Evolutionary conservation across 1,284 basidiomycete species (phyloP).

Genomic region (Leccinum griseonigrum): DNA sequence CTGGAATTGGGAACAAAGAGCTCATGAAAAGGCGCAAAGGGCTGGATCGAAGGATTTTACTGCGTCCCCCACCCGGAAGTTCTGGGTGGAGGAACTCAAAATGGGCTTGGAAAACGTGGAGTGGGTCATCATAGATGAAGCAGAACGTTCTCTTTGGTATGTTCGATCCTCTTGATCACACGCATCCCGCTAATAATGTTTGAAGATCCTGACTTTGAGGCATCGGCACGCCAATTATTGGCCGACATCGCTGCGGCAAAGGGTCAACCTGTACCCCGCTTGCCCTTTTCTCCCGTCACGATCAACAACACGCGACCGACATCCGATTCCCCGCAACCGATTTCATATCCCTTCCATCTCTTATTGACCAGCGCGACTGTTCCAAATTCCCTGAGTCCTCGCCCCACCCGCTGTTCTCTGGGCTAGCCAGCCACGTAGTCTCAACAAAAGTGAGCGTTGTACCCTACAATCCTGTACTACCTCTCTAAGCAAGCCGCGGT

Average conservation of each 20-base stretch:
- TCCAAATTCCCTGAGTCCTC: no score
- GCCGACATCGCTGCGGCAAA: slow-evolving; percentile 67
- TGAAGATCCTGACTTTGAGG: slow-evolving; percentile 72
- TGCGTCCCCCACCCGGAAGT: slow-evolving; percentile 26
- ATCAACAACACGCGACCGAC: slow-evolving; percentile 13
- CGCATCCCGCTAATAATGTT: neutral
- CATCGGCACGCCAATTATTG: slow-evolving; percentile 62
- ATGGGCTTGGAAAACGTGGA: slow-evolving; percentile 66
- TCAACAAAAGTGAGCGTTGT: no score
- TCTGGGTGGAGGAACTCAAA: slow-evolving; percentile 44
- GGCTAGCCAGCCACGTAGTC: no score
- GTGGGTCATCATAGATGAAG: slow-evolving; percentile 88
- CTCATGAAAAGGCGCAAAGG: slow-evolving; percentile 25
- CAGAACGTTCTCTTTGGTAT: slow-evolving; percentile 85
- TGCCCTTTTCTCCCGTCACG: slow-evolving; percentile 21
- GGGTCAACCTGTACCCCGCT: slow-evolving; percentile 43
- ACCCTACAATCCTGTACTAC: no score
- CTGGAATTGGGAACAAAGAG: slow-evolving; percentile 54
- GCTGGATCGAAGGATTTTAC: slow-evolving; percentile 20
- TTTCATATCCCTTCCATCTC: slow-evolving; percentile 72
- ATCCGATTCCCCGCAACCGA: slow-evolving; percentile 21
- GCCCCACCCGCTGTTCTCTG: no score
- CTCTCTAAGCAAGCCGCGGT: no score
- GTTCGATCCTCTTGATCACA: slow-evolving; percentile 22
- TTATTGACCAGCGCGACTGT: slow-evolving; percentile 87